Evolutionary conservation across 176 grass and related monocot species (phyloP).

Genomic region (Pontederia crassipes): DNA sequence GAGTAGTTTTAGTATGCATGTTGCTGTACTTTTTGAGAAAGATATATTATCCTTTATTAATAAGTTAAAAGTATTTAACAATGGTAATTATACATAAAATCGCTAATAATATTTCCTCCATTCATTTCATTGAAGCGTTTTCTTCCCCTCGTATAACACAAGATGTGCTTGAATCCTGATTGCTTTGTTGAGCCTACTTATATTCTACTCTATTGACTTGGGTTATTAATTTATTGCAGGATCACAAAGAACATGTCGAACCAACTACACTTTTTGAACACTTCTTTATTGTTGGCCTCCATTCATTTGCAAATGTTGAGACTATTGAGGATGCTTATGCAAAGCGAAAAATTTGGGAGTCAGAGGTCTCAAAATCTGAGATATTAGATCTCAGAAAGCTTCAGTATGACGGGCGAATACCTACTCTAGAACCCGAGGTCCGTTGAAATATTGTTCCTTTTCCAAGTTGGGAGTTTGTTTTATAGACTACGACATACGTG

Average conservation of each 20-base stretch:
- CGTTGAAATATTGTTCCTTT: slow-evolving; percentile 19
- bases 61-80: no score
- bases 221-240: slow-evolving; percentile 32
- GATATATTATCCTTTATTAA: no score
- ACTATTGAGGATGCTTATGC: slow-evolving; percentile 92
- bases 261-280: slow-evolving; percentile 64
- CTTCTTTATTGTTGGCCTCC: slow-evolving; percentile 87
- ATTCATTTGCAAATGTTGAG: slow-evolving; percentile 82
- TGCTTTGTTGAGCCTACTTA: neutral
- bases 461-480: no score
- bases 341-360: slow-evolving; percentile 85
- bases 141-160: no score
- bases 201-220: slow-evolving; percentile 9
- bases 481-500: no score
- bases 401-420: slow-evolving; percentile 54
- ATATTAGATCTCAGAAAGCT: slow-evolving; percentile 57
- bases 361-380: slow-evolving; percentile 46
- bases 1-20: no score
- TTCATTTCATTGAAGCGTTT: no score
- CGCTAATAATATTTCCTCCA: no score
- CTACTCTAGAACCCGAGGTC: slow-evolving; percentile 87
- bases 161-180: neutral
- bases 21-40: no score
- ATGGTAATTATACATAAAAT: no score
- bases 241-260: slow-evolving; percentile 51